These are phyloP conservation scores for Centrapalus pauciflorus DNA, from an alignment of 129 eudicot species.

Conservation along the genomic window DNA sequence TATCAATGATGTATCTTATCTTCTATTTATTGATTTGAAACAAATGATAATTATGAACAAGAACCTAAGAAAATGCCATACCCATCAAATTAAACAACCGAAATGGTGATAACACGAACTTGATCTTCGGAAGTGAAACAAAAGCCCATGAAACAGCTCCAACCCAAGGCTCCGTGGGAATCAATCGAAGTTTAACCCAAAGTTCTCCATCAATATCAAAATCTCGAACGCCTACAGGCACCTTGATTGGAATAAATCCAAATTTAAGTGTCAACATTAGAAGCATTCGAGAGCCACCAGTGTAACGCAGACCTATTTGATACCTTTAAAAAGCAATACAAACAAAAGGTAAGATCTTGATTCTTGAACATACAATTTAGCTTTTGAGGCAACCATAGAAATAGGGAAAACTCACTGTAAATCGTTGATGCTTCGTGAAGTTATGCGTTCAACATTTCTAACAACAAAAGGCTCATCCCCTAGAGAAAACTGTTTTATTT, in stretches of 20 bases:
- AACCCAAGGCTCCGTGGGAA: conserved; percentile 84
- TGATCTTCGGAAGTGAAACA: conserved; percentile 93
- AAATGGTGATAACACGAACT: conserved; percentile 72
- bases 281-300: conserved; percentile 95
- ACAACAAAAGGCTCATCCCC: conserved; percentile 91
- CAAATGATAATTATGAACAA: not conserved
- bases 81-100: conserved; percentile 89
- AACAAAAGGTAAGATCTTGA: not conserved
- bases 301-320: conserved; percentile 90
- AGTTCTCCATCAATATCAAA: conserved; percentile 97
- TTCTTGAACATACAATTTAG: not conserved
- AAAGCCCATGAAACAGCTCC: conserved; percentile 94
- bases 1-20: not conserved
- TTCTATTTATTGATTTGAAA: not conserved
- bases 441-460: conserved; percentile 80
- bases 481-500: conserved; percentile 78
- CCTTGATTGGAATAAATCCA: conserved; percentile 66
- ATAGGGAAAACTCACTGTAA: conserved; percentile 64
- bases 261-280: conserved; percentile 71
- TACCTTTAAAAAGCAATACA: conserved; percentile 46
- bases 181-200: conserved; percentile 81
- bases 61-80: conserved; percentile 28
- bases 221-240: conserved; percentile 82
- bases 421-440: conserved; percentile 75
- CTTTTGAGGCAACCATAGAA: not conserved